These are phyloP conservation scores for Dichotomopilus funicola DNA, from an alignment of 2,329 filamentous ascomycete species.

Conservation along the genomic window DNA sequence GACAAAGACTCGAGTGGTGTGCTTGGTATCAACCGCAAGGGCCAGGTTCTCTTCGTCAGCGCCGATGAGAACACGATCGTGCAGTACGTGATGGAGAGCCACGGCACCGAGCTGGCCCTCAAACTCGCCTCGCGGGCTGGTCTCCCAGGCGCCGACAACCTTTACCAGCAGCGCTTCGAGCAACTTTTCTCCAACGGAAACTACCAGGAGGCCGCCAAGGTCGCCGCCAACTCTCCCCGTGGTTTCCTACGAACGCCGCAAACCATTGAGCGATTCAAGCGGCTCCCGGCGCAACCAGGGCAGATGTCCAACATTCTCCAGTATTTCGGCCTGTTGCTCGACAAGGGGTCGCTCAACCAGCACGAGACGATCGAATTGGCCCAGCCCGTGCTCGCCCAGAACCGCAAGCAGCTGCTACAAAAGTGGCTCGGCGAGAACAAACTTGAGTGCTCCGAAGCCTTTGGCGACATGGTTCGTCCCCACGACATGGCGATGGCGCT, in stretches of 20 bases:
- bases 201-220: constrained; percentile 85
- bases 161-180: constrained; percentile 91
- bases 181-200: constrained; percentile 73
- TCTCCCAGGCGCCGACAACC: constrained; percentile 85
- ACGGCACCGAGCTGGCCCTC: constrained; percentile 88
- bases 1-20: constrained; percentile 83
- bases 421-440: constrained; percentile 98
- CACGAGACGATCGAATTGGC: constrained; percentile 93
- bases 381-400: constrained; percentile 84
- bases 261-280: constrained; percentile 95
- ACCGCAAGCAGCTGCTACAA: constrained; percentile 89
- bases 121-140: constrained; percentile 94
- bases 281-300: constrained; percentile 68
- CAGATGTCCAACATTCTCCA: constrained; percentile 93
- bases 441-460: constrained; percentile 89
- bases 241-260: constrained; percentile 91
- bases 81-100: constrained; percentile 92
- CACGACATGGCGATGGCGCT: constrained; percentile 87
- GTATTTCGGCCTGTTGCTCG: constrained; percentile 94
- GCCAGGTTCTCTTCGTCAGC: constrained; percentile 89
- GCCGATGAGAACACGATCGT: constrained; percentile 89
- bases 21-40: constrained; percentile 93
- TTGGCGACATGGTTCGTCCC: constrained; percentile 86
- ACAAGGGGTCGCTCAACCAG: constrained; percentile 88
- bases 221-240: constrained; percentile 91